Evolutionary conservation across 2,329 filamentous ascomycete genomes (phyloP).

Genomic region (Allantophomopsis lycopodina): DNA sequence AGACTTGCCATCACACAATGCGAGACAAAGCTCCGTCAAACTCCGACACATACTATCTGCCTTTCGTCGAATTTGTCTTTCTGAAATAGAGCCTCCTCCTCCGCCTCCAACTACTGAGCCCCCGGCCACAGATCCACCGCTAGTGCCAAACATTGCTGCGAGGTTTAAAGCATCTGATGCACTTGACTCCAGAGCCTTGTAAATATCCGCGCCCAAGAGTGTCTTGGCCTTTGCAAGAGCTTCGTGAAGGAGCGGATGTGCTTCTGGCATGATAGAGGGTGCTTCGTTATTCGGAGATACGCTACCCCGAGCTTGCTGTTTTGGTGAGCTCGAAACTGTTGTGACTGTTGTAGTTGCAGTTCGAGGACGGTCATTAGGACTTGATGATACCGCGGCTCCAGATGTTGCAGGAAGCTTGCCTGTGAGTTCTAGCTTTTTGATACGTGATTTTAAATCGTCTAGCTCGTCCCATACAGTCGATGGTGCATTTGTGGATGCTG

Average conservation of each 20-base stretch:
- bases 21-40: conserved; percentile 82
- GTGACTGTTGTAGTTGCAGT: conserved; percentile 88
- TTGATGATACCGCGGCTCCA: conserved; percentile 56
- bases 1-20: conserved; percentile 47
- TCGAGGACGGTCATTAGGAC: conserved; percentile 60
- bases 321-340: conserved; percentile 81
- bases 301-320: conserved; percentile 43
- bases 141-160: conserved; percentile 62
- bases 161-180: conserved; percentile 71
- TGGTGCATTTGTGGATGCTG: conserved; percentile 73
- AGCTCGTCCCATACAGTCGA: conserved; percentile 97
- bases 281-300: conserved; percentile 29
- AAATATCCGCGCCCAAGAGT: conserved; percentile 58
- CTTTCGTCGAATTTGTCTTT: conserved; percentile 79
- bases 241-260: conserved; percentile 67
- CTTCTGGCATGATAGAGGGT: conserved; percentile 31
- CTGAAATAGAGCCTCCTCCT: conserved; percentile 36
- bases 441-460: conserved; percentile 87
- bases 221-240: conserved; percentile 68
- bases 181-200: conserved; percentile 65
- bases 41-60: conserved; percentile 87
- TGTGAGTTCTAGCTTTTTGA: conserved; percentile 78
- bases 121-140: conserved; percentile 30
- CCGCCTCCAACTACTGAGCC: conserved; percentile 32
- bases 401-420: conserved; percentile 78